Conservation (phyloP, 805 yeast species). For the Candida broadrunensis region DNA sequence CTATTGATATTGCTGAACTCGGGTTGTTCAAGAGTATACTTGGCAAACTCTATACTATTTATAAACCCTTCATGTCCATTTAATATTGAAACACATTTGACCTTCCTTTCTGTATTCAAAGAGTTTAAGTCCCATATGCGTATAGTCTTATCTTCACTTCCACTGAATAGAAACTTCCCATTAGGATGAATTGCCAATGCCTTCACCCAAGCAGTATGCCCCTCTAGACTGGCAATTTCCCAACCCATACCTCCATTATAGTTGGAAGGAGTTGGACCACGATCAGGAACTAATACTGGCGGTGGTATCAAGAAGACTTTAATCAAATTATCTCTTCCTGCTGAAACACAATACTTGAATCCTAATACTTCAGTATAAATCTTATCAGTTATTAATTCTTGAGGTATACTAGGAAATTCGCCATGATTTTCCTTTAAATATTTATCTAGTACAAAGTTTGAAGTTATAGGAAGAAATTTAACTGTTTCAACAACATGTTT, state of each 20-base stretch:
- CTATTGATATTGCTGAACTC: background rate
- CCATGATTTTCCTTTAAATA: conserved; percentile 29
- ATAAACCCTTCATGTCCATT: conserved; percentile 75
- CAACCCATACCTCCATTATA: conserved; percentile 57
- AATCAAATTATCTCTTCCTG: conserved; percentile 73
- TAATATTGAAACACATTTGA: conserved; percentile 46
- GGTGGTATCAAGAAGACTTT: conserved; percentile 76
- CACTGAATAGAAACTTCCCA: conserved; percentile 65
- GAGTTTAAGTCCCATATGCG: conserved; percentile 70
- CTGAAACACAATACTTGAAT: conserved; percentile 71
- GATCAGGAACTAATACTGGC: conserved; percentile 54
- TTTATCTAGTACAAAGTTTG: conserved; percentile 49
- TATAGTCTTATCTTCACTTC: conserved; percentile 76
- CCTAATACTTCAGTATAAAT: conserved; percentile 39
- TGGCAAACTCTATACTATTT: conserved; percentile 58
- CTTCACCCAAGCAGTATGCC: conserved; percentile 88
- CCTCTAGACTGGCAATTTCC: conserved; percentile 54
- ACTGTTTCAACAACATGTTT: conserved; percentile 78
- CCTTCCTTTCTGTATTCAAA: conserved; percentile 37
- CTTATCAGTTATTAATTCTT: conserved; percentile 23
- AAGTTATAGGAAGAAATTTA: conserved; percentile 55
- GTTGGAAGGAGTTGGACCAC: conserved; percentile 53
- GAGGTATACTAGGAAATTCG: conserved; percentile 31
- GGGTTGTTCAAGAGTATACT: conserved; percentile 19
- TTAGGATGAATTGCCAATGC: conserved; percentile 69